phyloP scores from a whole-genome alignment of 495 filamentous ascomycete genomes.

The Neurospora pannonica region DNA sequence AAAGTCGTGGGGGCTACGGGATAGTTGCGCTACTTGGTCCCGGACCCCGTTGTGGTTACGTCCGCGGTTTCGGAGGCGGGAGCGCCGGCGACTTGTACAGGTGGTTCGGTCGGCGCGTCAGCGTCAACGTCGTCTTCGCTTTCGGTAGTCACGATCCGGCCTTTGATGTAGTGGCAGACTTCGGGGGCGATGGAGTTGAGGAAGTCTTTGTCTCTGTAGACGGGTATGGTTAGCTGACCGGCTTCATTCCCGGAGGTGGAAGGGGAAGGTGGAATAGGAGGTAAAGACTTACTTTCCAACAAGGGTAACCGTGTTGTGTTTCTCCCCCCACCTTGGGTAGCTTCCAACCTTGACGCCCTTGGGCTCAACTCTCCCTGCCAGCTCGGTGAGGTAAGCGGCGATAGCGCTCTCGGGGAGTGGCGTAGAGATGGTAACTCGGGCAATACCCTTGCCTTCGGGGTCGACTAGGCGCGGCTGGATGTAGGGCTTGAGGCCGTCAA shows the following conservation, averaged over 20 bases:
- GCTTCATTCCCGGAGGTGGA: background rate
- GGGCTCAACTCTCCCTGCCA: conserved; percentile 59
- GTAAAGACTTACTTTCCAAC: conserved; percentile 51
- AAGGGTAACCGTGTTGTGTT: conserved; percentile 81
- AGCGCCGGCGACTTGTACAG: background rate
- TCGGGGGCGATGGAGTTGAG: conserved; percentile 43
- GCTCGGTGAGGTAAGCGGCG: conserved; percentile 68
- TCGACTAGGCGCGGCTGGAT: conserved; percentile 61
- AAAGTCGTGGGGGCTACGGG: background rate
- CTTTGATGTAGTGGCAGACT: conserved; percentile 37
- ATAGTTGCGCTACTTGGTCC: background rate
- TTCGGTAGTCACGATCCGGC: conserved; percentile 31
- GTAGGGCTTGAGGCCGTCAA: conserved; percentile 63
- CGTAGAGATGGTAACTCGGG: conserved; percentile 73
- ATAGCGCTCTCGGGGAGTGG: conserved; percentile 77
- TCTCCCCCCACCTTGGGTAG: conserved; percentile 88
- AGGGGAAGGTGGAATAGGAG: background rate
- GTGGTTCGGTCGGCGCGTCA: background rate
- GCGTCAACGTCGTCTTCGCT: conserved; percentile 35
- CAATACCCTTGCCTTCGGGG: conserved; percentile 69
- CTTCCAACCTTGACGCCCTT: conserved; percentile 89
- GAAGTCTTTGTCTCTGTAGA: conserved; percentile 34
- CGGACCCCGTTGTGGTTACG: background rate
- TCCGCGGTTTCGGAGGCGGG: background rate
- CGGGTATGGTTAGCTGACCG: background rate